Conservation (phyloP, 805 yeast genomes). For the Wickerhamomyces tratensis region DNA sequence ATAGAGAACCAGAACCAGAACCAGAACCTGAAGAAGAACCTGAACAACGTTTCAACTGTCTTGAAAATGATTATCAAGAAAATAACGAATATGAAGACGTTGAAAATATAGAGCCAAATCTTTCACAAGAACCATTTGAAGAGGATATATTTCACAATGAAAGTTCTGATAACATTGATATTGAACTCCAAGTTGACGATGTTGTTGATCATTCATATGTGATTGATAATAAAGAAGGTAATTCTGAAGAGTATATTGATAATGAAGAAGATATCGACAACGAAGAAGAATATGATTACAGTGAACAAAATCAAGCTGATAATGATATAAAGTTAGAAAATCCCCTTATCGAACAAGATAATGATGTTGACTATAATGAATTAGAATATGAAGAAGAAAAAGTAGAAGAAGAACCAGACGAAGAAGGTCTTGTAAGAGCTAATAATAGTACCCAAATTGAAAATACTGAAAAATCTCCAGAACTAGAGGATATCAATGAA, state of each 20-base stretch:
- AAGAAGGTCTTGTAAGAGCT: not conserved
- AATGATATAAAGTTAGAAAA: not conserved
- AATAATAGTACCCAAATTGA: no score
- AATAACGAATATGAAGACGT: not conserved
- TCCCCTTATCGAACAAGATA: not conserved
- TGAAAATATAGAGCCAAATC: no score
- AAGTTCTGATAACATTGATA: no score
- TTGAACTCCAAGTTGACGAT: no score
- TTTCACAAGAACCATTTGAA: no score
- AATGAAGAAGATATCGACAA: not conserved
- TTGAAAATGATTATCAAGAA: not conserved
- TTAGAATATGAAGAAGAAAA: conserved; percentile 1
- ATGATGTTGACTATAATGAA: not conserved
- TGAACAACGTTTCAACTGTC: no score
- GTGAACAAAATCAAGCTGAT: not conserved
- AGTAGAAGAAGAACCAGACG: conserved; percentile 4
- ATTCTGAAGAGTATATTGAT: no score
- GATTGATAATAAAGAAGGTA: no score
- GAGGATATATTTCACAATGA: no score
- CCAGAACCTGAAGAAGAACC: not conserved
- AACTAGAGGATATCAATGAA: no score
- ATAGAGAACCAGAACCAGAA: conserved; percentile 6
- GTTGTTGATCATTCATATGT: no score
- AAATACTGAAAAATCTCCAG: not conserved
- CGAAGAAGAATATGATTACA: not conserved